Evolutionary conservation across 805 yeast genomes (phyloP), one percentile per base, ranked within the genome.

Genomic region (Kazachstania viticola): DNA sequence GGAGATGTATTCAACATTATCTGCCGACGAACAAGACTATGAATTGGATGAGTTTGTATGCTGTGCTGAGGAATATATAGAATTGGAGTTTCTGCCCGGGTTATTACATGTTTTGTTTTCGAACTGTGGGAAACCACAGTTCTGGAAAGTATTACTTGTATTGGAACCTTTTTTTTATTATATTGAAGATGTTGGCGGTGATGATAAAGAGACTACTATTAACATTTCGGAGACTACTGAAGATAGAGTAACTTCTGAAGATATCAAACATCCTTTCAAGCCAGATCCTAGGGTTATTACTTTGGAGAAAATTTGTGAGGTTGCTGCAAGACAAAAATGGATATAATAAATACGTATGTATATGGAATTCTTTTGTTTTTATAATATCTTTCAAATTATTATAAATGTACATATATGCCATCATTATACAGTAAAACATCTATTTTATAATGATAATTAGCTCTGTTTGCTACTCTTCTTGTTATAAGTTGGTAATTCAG

Each of bases 401-500:
- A n/a, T n/a, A n/a, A n/a, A n/a, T 14, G 6, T 13, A 14, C 8
- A 7, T 25, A 25, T 25, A 5, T 15, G 14, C 14, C 9, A 11
- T 4, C 17, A 15, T 12, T 11, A 14, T 14, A 25, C 4, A 9
- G 25, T 14, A 12, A 12, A 11, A 11, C 22, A 19, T 19, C 11
- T 21, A 21, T 21, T 9, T 21, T n/a, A n/a, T n/a, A n/a, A n/a
- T n/a, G n/a, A n/a, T n/a, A 19, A 19, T 33, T 38, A 49, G 34
- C 36, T 36, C 34, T 49, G 54, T 30, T 51, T 51, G 28, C 48
- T 37, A 13, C 44, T 35, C 27, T 39, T 46, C 25, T 47, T 46
- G 22, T 52, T 56, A 35, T 44, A 60, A 28, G 49, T 51, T 19
- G 71, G 71, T 30, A 65, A 43, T 35, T 64, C 68, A 3, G 54